Evolutionary conservation across 176 grass and related monocot species (phyloP), one percentile per base, ranked within the genome.

Genomic region (Luzula sylvatica): DNA sequence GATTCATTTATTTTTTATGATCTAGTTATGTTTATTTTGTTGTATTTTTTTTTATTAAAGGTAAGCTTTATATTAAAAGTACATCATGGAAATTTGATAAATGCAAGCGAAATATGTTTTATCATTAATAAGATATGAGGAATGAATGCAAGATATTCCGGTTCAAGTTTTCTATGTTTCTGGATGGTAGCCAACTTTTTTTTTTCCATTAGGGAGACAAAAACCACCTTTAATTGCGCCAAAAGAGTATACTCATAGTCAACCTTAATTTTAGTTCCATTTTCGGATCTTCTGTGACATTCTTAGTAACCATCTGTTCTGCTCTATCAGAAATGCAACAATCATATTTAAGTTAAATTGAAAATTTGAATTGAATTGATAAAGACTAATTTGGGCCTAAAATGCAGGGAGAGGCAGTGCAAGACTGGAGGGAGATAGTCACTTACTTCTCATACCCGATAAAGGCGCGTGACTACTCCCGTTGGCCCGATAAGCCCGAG

Each of bases 381-480:
- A 35, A 35, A 7, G 2, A 15, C 16, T 21, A 44, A 11, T 44
- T 17, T 30, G 22, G 5, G 3, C 8, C 39, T 26, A 46, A 49
- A 30, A 2, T 42, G 42, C 73, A 96, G 81, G 90, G 89, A 1
- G 90, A 96, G 56, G 54, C 52, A 12, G 90, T 89, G n/a, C 74
- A 96, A 62, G 84, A 96, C 58, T 96, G 84, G 90, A 65, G 84
- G 9, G 90, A 96, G 55, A 89, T 96, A 7, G 81, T 96, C 39
- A 96, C 77, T 16, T 96, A 76, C 74, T 96, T 96, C 81, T 96
- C 84, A 26, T 74, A 96, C 67, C 90, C 90, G n/a, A 0, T 86
- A 15, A 62, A 53, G 8, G 43, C 70, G 0, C 70, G 90, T 1
- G 90, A 96, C 74, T 86, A 89, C 77, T 58, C 58, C 21, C 61